A percentile compares a stretch with the other conserved stretches of the same genome.
Evolutionary conservation across 495 filamentous ascomycete genomes (phyloP).

Genomic region (Thozetella sp.): DNA sequence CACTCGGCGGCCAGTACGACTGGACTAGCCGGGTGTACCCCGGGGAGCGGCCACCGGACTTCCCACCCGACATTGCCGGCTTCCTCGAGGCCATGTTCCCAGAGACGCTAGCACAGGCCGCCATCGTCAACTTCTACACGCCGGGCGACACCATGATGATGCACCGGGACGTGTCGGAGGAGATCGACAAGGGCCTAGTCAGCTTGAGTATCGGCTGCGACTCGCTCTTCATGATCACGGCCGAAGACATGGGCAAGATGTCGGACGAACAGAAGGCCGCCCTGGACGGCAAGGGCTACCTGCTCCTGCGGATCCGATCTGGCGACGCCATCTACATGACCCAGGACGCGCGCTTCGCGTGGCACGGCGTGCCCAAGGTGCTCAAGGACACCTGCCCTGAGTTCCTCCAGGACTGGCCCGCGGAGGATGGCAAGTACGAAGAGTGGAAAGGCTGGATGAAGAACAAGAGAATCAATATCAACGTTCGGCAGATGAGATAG

Average conservation of each 20-base stretch:
- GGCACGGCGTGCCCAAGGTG: constrained; percentile 91
- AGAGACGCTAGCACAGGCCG: constrained; percentile 75
- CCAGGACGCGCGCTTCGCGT: constrained; percentile 77
- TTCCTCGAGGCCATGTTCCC: constrained; percentile 70
- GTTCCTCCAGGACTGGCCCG: constrained; percentile 78
- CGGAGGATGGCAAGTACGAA: constrained; percentile 48
- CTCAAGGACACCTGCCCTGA: constrained; percentile 74
- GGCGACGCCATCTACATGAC: constrained; percentile 87
- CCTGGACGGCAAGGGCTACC: constrained; percentile 37
- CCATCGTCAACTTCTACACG: constrained; percentile 89
- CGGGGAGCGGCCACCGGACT: constrained; percentile 60
- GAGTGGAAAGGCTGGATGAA: constrained; percentile 84
- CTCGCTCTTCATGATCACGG: constrained; percentile 72
- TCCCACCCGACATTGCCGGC: constrained; percentile 70
- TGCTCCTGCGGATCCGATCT: constrained; percentile 70
- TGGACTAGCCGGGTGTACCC: constrained; percentile 89
- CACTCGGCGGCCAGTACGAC: constrained; percentile 91
- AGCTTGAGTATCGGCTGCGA: constrained; percentile 90
- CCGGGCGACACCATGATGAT: constrained; percentile 85
- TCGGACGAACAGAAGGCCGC: constrained; percentile 24
- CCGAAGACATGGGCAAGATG: constrained; percentile 37
- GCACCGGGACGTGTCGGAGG: constrained; percentile 89
- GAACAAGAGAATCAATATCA: constrained; percentile 84
- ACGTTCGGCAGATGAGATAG: constrained; percentile 87
- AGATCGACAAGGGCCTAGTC: constrained; percentile 71